Base-by-base conservation (phyloP, 2,329 filamentous ascomycete genomes). In the Aureobasidium sp. region DNA sequence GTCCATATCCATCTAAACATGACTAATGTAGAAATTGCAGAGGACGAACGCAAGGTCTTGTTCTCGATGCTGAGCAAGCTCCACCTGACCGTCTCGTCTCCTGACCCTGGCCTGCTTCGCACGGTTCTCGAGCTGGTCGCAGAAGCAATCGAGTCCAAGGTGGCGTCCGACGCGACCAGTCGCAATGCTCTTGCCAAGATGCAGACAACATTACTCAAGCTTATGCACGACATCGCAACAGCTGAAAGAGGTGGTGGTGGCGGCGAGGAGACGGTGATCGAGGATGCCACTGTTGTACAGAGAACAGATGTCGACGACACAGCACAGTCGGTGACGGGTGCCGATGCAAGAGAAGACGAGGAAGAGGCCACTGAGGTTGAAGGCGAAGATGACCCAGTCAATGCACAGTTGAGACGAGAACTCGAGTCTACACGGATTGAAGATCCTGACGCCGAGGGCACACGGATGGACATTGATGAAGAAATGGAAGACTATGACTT, bases 1-100 rank as follows among this genome's bases (percentile, higher is more conserved):
- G 12, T 48, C 9, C 37, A 15, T 37, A 12, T 20, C 27, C 9
- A 25, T 14, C 17, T 11, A n/a, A 12, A 25, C 31, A 17, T 4
- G 55, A 53, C 55, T 77, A 72, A 77, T 71, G 64, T 14, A 22
- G 1, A 7, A 37, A 9, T 64, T 61, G 72, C 70, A 87, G 88
- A 89, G 72, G 91, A 96, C 66, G 92, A 97, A 74, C 90, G 89
- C 77, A 97, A 95, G 73, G 82, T 87, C 1, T 78, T 94, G 11
- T 85, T 90, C 31, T 83, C 86, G 0, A 83, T 97, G 52, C 82
- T 97, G 1, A 86, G 86, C 66, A 97, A 97, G 75, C 79, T 97
- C 1, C 86, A 92, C 71, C 82, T 97, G 52, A 79, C 87, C n/a
- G 68, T 64, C 0, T 68, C 67, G 6, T 69, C 66, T n/a, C 55